phyloP scores from a whole-genome alignment of 805 yeast species.

The Yamadazyma phyllophila region DNA sequence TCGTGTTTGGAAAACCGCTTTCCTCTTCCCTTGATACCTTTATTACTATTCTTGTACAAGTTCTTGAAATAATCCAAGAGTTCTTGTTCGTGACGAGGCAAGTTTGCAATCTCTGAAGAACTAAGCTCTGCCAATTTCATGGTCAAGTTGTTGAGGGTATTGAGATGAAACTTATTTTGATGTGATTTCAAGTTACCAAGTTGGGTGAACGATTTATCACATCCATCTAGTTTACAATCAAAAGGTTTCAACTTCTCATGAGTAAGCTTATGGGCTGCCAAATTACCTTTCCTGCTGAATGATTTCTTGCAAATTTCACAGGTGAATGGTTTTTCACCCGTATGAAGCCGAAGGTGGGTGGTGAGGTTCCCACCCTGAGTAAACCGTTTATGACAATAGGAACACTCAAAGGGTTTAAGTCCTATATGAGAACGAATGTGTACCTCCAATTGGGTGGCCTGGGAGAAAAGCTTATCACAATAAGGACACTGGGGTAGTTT shows the following conservation, averaged over 20 bases:
- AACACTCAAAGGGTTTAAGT: constrained; percentile 77
- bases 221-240: constrained; percentile 74
- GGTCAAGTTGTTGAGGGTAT: constrained; percentile 66
- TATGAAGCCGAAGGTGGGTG: constrained; percentile 81
- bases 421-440: constrained; percentile 88
- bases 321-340: constrained; percentile 87
- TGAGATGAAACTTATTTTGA: constrained; percentile 83
- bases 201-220: constrained; percentile 85
- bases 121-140: constrained; percentile 59
- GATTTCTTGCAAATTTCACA: constrained; percentile 75
- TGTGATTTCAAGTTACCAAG: constrained; percentile 92
- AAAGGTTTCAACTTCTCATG: constrained; percentile 79
- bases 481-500: constrained; percentile 71
- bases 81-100: constrained; percentile 64
- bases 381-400: constrained; percentile 73
- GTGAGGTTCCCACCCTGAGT: constrained; percentile 89
- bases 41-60: constrained; percentile 82
- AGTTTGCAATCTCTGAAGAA: constrained; percentile 44
- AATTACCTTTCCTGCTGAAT: constrained; percentile 88
- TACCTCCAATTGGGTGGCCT: constrained; percentile 88
- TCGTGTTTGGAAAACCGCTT: constrained; percentile 25
- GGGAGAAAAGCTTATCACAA: constrained; percentile 79
- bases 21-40: constrained; percentile 92
- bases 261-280: constrained; percentile 82
- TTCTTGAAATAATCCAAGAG: constrained; percentile 74